A percentile compares a stretch with the other conserved stretches of the same genome.
phyloP scores from a whole-genome alignment of 306 rosid species.

The Dryas drummondii region DNA sequence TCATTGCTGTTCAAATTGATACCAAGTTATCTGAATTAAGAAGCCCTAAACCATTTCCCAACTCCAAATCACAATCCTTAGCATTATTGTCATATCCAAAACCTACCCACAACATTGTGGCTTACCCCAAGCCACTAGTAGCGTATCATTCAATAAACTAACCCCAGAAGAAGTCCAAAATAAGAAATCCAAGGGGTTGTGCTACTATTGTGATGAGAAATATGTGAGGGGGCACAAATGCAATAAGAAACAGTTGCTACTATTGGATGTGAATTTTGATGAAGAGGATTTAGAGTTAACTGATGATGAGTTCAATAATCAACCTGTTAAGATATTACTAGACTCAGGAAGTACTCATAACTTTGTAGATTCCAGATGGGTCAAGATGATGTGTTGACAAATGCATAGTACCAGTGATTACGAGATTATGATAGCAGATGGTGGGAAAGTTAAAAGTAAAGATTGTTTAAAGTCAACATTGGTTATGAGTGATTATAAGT shows the following conservation, averaged over 20 bases:
- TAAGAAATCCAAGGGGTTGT: neutral
- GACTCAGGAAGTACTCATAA: neutral
- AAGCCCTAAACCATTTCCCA: no score
- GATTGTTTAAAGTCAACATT: neutral
- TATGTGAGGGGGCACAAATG: neutral
- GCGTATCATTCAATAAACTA: no score
- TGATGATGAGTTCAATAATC: no score
- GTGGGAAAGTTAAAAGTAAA: neutral
- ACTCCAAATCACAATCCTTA: no score
- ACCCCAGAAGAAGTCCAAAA: neutral
- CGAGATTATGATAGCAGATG: neutral
- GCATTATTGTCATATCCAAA: no score
- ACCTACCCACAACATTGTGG: no score
- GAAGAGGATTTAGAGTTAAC: neutral
- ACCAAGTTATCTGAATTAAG: no score
- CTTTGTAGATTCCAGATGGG: no score
- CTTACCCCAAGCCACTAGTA: neutral
- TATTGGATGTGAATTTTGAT: neutral
- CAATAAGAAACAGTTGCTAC: no score
- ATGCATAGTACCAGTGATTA: rapidly evolving
- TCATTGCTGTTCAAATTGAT: neutral
- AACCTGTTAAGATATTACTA: neutral
- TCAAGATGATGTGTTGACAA: neutral
- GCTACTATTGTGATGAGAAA: neutral
- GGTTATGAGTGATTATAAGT: no score